Evolutionary conservation across 768 basidiomycete species (phyloP), one percentile per base, ranked within the genome.

Genomic region (Kwoniella heveanensis): DNA sequence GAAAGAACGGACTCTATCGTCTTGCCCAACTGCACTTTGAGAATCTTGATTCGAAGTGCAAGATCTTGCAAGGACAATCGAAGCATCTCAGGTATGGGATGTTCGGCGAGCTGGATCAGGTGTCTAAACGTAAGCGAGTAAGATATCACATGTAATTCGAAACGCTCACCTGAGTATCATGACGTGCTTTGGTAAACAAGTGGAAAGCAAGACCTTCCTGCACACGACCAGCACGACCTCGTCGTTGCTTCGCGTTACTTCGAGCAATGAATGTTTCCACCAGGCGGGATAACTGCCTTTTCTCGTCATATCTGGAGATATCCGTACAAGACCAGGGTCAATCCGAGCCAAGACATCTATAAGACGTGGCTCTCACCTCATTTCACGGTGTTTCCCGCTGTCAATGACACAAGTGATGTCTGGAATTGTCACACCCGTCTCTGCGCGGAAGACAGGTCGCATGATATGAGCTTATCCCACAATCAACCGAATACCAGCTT

Each of bases 391-490:
- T 73, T 90, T 92, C 52, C 94, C 93, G 0, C 88, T 86, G 74
- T 99, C 95, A 64, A 98, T 92, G 24, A 97, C 95, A 69, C 92
- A 93, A 9, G 93, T 95, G 63, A 96, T 90, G 71, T 99, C 96
- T 6, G 95, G 95, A 59, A 99, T 99, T 1, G 96, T 99, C 58
- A 99, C 91, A 70, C 95, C 95, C 15, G 95, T 99, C 80, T 99
- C 95, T 17, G 92, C 90, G n/a, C n/a, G n/a, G n/a, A n/a, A n/a
- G n/a, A n/a, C n/a, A 17, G 52, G 22, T 1, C 1, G 12, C 21
- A 48, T 24, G 47, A 37, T 3, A 32, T n/a, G n/a, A n/a, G n/a
- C n/a, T n/a, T n/a, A n/a, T n/a, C 46, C 30, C 19, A 47, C 46
- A 2, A 15, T 21, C 46, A 19, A 0, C 36, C 17, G 27, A n/a